Percentiles rank a stretch among this genome's conserved stretches.
Conservation (phyloP, 129 eudicot species). For the Tagetes erecta region DNA sequence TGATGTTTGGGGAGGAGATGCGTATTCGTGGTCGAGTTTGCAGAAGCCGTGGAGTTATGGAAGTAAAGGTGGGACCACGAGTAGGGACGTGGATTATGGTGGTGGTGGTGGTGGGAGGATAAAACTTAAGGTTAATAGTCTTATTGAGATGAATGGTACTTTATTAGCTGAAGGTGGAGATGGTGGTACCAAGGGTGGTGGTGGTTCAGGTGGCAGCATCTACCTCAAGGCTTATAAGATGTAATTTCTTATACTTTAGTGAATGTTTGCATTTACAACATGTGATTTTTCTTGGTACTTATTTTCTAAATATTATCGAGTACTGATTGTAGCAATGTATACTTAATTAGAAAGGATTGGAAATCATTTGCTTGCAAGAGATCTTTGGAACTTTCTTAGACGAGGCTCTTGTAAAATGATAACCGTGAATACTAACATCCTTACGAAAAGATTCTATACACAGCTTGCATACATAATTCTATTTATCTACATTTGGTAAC, state of each 20-base stretch:
- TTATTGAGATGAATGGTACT: slow-evolving; percentile 65
- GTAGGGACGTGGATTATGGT: slow-evolving; percentile 82
- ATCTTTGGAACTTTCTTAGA: slow-evolving; percentile 13
- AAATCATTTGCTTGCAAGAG: background rate
- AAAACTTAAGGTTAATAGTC: slow-evolving; percentile 34
- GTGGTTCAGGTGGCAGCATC: slow-evolving; percentile 99
- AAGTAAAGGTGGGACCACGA: slow-evolving; percentile 90
- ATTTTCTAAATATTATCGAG: background rate
- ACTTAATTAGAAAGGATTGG: slow-evolving; percentile 9
- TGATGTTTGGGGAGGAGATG: slow-evolving; percentile 99
- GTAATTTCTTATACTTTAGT: slow-evolving; percentile 44
- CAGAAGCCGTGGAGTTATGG: slow-evolving; percentile 81
- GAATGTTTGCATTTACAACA: background rate
- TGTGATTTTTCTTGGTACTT: background rate
- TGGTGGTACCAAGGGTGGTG: slow-evolving; percentile 80
- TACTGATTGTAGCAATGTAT: slow-evolving; percentile 18
- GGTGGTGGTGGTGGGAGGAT: slow-evolving; percentile 96
- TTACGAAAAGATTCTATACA: background rate
- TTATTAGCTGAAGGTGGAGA: slow-evolving; percentile 94
- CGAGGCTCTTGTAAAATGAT: background rate
- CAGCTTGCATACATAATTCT: background rate
- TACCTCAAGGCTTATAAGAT: slow-evolving; percentile 74
- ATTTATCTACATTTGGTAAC: slow-evolving; percentile 8
- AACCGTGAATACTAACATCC: background rate
- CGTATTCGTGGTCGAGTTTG: slow-evolving; percentile 73